These are phyloP conservation scores for Elymus sibiricus DNA, from an alignment of 176 grass and related monocot species.

Conservation along the genomic window DNA sequence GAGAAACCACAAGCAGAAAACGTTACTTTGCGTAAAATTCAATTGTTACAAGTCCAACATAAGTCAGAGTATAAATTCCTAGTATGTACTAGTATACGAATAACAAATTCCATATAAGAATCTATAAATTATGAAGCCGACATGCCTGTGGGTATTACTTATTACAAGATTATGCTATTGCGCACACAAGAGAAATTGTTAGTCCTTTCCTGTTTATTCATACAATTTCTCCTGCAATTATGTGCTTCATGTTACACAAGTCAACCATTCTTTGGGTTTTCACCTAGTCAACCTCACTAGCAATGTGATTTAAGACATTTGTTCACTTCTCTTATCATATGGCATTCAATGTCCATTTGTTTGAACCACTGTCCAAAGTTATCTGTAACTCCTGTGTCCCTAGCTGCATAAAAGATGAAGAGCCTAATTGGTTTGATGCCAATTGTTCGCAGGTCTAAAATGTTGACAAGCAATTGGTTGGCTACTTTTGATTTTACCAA, in stretches of 20 bases:
- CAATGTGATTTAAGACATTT: slow-evolving; percentile 13
- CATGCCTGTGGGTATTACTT: background rate
- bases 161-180: background rate
- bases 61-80: slow-evolving; percentile 18
- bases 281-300: slow-evolving; percentile 4
- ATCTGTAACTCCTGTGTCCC: background rate
- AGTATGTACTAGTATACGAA: background rate
- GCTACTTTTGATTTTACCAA: too few species aligned
- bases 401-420: background rate
- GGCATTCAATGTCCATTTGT: background rate
- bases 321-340: background rate
- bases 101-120: slow-evolving; percentile 2
- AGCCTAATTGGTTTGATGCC: background rate
- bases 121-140: background rate
- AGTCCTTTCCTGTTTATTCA: slow-evolving; percentile 7
- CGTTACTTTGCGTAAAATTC: slow-evolving; percentile 25
- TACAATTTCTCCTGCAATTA: background rate
- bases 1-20: slow-evolving; percentile 34
- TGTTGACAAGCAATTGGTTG: too few species aligned
- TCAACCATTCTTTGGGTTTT: background rate
- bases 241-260: slow-evolving; percentile 5
- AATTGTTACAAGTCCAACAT: slow-evolving; percentile 28
- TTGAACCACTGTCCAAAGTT: background rate
- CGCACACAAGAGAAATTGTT: slow-evolving; percentile 13
- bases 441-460: too few species aligned